Conservation (phyloP, 2,329 filamentous ascomycete genomes). For the Diaporthe vexans region DNA sequence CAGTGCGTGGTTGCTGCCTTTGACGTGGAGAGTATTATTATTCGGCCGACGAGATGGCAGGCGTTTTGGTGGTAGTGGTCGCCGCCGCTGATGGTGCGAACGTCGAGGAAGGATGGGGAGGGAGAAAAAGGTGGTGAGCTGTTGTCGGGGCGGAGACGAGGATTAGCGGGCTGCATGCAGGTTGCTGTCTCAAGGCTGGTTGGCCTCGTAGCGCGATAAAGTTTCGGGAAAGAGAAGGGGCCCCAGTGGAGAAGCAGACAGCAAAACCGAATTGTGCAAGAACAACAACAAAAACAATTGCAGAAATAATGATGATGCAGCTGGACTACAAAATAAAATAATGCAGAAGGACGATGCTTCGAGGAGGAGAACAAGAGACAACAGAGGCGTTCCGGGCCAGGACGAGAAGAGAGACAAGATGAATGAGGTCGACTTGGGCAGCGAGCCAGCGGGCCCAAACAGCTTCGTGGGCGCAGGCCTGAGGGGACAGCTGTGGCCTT, state of each 20-base stretch:
- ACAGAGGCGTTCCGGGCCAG: background rate
- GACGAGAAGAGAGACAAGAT: background rate
- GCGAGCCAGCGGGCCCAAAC: background rate
- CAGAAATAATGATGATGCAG: background rate
- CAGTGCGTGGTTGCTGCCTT: background rate
- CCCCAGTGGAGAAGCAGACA: constrained; percentile 3
- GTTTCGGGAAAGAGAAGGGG: constrained; percentile 21
- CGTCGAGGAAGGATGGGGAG: background rate
- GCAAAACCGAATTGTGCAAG: background rate
- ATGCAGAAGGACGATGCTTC: background rate
- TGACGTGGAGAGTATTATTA: background rate
- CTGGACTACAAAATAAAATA: background rate
- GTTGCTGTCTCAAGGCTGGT: constrained; percentile 19
- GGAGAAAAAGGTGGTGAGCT: constrained; percentile 31
- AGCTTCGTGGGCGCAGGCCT: background rate
- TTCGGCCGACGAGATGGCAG: background rate
- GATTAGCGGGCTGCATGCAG: constrained; percentile 22
- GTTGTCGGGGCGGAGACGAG: constrained; percentile 28
- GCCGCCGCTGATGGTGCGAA: constrained; percentile 11
- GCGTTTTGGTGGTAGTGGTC: background rate
- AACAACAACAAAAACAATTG: background rate
- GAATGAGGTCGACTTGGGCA: constrained; percentile 6
- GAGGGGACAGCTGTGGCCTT: constrained; percentile 2
- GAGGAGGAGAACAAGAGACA: background rate
- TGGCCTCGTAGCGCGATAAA: constrained; percentile 16